Base-by-base conservation (phyloP, 2,329 filamentous ascomycete genomes). In the Colletotrichum truncatum region DNA sequence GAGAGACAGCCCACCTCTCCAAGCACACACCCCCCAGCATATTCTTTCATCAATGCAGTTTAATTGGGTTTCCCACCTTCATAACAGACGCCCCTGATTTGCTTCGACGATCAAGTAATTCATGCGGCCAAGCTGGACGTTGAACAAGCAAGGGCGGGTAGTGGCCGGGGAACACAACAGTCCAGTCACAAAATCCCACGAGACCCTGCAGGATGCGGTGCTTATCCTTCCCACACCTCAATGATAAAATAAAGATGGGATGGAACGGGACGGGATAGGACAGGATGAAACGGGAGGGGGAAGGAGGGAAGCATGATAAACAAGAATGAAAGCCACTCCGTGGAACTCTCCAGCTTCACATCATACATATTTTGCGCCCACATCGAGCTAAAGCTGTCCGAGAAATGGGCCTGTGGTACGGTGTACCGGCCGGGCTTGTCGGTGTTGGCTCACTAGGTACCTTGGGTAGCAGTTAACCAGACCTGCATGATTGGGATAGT, bases 131-230 rank as follows among this genome's bases (percentile, higher is more conserved):
- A 54, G 55, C 48, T 54, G 32, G 56, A 54, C 26, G 48, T 48
- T 53, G 48, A 14, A 48, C 48, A 28, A 38, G 30, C 51, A 56
- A 32, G 49, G 39, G 28, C 32, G 18, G n/a, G n/a, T 49, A 12
- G 36, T 11, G n/a, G n/a, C 38, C 26, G 26, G 34, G 41, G 16
- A 51, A 43, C 43, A 56, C 62, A 3, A 30, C 57, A 51, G 49
- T 45, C 41, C 62, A 56, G 56, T 65, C 57, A 41, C 36, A 26
- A 21, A 38, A 48, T 49, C 62, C 45, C 49, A 55, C 43, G 43
- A 65, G 28, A 62, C 62, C 62, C 62, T 62, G 62, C 62, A 55
- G 43, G 14, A 56, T 49, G 57, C 57, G 56, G 58, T 56, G 34
- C 57, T 51, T 62, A 62, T 49, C 39, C 28, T 28, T 21, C 30